Evolutionary conservation across 352 stramenopile species (phyloP).

Genomic region (Pythium sukuiense): DNA sequence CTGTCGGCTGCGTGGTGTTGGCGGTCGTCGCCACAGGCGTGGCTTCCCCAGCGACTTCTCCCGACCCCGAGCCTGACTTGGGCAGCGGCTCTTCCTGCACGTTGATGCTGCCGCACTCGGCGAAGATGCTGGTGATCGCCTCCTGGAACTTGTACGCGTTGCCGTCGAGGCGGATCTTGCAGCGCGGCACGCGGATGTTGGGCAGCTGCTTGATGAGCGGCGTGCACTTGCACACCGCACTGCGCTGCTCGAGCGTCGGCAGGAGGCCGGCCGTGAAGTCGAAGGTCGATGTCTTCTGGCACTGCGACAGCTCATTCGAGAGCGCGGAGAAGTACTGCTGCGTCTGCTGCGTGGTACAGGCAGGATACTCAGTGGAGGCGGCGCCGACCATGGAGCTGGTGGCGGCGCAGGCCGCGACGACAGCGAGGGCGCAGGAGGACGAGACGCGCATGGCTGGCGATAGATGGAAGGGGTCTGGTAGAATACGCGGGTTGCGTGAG

Average conservation of each 20-base stretch:
- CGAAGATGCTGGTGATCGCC: constrained; percentile 31
- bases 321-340: constrained; percentile 21
- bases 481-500: no score
- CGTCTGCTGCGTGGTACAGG: constrained; percentile 18
- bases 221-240: constrained; percentile 35
- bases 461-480: no score
- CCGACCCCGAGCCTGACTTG: constrained; percentile 13
- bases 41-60: constrained; percentile 3
- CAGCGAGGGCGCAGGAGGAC: constrained; percentile 2
- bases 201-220: constrained; percentile 29
- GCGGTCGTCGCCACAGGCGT: constrained; percentile 3
- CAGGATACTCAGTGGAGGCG: constrained; percentile 16
- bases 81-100: constrained; percentile 21
- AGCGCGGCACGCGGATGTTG: constrained; percentile 31
- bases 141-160: constrained; percentile 32
- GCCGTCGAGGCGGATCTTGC: constrained; percentile 32
- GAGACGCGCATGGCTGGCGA: constrained; percentile 9
- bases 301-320: constrained; percentile 30
- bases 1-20: no score
- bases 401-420: background rate
- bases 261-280: constrained; percentile 30
- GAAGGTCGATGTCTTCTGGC: constrained; percentile 23
- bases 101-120: constrained; percentile 19
- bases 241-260: constrained; percentile 28
- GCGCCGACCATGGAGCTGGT: background rate